Base-by-base conservation (phyloP, 2,329 filamentous ascomycete genomes). In the Neonectria sp. region DNA sequence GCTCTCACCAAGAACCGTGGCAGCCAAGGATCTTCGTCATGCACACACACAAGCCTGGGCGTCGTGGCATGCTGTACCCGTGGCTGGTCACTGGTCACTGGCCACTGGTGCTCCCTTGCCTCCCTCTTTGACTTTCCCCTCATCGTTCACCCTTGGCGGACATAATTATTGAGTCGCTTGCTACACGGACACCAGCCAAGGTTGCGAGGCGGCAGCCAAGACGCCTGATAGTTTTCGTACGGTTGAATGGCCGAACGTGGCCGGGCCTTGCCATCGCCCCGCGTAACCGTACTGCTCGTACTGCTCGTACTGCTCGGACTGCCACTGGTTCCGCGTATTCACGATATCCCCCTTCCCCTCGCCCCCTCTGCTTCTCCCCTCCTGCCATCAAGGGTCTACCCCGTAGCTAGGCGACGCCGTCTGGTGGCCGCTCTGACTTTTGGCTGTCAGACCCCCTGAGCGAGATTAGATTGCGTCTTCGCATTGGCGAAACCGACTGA, bases 261-360 rank as follows among this genome's bases (percentile, higher is more conserved):
- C n/a, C 40, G 9, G 3, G 40, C n/a, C n/a, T 45, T n/a, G n/a
- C n/a, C 40, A 45, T 45, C 17, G 21, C 40, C 40, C 40, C 17
- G 17, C 17, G 40, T 21, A 45, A 45, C n/a, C 40, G 40, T 45
- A 45, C 40, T 21, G 8, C 43, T 33, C 40, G 40, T 45, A 45
- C 40, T 21, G 8, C 43, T 33, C 40, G 40, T 45, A 45, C 40
- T 45, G 40, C 52, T 33, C 33, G n/a, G 46, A 35, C 21, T 63
- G 53, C 61, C 46, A 58, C 55, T 45, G 40, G 49, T 27, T 46
- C 46, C 61, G 55, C 61, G 61, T 58, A 63, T 63, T 58, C 37
- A 57, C 29, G 25, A 45, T 31, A 13, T n/a, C 8, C 52, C 52
- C 33, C n/a, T 15, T 15, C 12, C 4, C 11, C 40, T 5, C 40